Base-by-base conservation (phyloP, 83 land plant species). In the Diphasiastrum complanatum region DNA sequence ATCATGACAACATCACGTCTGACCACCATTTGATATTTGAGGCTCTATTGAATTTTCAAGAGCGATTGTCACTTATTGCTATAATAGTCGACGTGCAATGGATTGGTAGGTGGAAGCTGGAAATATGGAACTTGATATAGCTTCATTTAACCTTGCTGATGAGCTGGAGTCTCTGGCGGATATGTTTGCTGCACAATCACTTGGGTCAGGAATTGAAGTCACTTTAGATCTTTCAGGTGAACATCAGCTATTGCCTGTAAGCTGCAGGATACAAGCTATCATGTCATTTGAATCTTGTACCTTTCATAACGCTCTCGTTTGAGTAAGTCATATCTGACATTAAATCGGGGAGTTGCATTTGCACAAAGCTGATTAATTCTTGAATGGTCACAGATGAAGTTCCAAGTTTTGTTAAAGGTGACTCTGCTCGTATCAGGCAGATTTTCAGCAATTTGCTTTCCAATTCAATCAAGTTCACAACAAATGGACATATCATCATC, bases 21-120 rank as follows among this genome's bases (percentile, higher is more conserved):
- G 43, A 38, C 8, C 12, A 8, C 8, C 8, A 38, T 38, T 38
- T 8, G 12, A 38, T 8, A 14, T 14, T 38, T 38, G 43, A 8
- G 8, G 12, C 8, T 14, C 12, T 8, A 38, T 8, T 38, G 14
- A 14, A 38, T 38, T 38, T 8, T 14, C 14, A 38, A 38, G 14
- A 8, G 43, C 43, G 12, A 38, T 38, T 8, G 8, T 38, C 58
- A 54, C n/a, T n/a, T n/a, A n/a, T n/a, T n/a, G n/a, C n/a, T n/a
- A n/a, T n/a, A n/a, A n/a, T n/a, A n/a, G n/a, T n/a, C n/a, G n/a
- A n/a, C n/a, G n/a, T n/a, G n/a, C n/a, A n/a, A n/a, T n/a, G n/a
- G n/a, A n/a, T n/a, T n/a, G n/a, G n/a, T n/a, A n/a, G 58, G 58
- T 54, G 33, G 58, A 54, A 25, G 58, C 34, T 5, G 58, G 58